These are phyloP conservation scores for Suhomyces pyralidae DNA, from an alignment of 805 yeast species.

Conservation along the genomic window DNA sequence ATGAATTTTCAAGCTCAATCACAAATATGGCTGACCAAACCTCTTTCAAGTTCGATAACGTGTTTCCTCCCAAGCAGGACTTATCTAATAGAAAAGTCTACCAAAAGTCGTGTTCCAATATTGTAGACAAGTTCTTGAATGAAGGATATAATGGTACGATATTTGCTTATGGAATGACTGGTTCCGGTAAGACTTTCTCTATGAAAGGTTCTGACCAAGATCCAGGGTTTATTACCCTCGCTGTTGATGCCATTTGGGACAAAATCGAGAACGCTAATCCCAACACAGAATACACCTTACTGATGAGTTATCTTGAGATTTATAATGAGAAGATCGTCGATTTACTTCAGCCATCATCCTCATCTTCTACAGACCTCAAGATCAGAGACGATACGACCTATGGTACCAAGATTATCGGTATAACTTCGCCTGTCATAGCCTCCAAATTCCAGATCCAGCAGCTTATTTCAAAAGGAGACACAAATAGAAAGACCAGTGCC, in stretches of 20 bases:
- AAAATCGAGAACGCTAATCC: constrained; percentile 30
- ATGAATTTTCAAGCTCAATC: constrained; percentile 37
- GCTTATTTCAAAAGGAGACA: constrained; percentile 67
- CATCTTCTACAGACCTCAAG: constrained; percentile 54
- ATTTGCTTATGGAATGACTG: constrained; percentile 94
- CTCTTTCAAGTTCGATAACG: constrained; percentile 70
- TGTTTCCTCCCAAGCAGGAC: constrained; percentile 52
- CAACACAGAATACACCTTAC: constrained; percentile 42
- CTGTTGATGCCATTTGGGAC: constrained; percentile 59
- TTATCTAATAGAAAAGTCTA: constrained; percentile 61
- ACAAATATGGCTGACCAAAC: constrained; percentile 55
- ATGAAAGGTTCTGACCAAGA: constrained; percentile 69
- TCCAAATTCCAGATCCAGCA: constrained; percentile 58
- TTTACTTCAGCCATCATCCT: constrained; percentile 43
- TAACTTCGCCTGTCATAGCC: constrained; percentile 57
- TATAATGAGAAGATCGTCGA: constrained; percentile 87
- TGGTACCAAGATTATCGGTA: constrained; percentile 76
- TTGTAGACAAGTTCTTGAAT: constrained; percentile 50
- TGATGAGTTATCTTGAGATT: constrained; percentile 76
- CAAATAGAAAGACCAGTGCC: constrained; percentile 73
- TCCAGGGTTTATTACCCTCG: constrained; percentile 70
- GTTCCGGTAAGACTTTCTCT: constrained; percentile 85
- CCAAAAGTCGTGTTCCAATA: constrained; percentile 47
- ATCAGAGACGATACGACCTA: constrained; percentile 71
- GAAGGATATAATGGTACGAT: constrained; percentile 85